Evolutionary conservation across 2,329 filamentous ascomycete species (phyloP), one percentile per base, ranked within the genome.

Genomic region (Xylaria sp.): DNA sequence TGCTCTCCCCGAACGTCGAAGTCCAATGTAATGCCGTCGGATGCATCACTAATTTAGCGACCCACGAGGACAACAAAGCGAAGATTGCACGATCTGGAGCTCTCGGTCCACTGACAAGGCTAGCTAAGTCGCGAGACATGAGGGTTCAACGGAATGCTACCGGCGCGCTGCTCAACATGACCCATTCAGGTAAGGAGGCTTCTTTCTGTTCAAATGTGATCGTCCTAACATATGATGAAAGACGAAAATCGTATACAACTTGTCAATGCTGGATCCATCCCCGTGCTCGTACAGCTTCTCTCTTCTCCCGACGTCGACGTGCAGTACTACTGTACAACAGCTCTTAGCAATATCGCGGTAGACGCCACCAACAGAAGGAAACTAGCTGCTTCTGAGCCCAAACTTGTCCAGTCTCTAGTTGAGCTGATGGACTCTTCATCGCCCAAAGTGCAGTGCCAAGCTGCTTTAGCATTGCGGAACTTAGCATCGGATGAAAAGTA

Each of bases 21-120:
- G 96, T 99, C 30, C 96, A 99, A 82, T 99, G 96, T 85, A 99
- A 99, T 80, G 96, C 96, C 50, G 96, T 99, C 69, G 96, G 96
- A 60, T 99, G 96, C 83, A 99, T 99, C 80, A 99, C 96, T 53
- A 99, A 99, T 78, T 83, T 99, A 65, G 96, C 96, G 63, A 99
- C 96, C 2, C 96, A 99, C 77, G 96, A 99, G 82, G 96, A 98
- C 75, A 99, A 99, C 84, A 99, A 99, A 83, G 94, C 96, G 66
- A 97, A 97, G 83, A 99, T 99, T 80, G 96, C 96, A 73, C 89
- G 93, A 69, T 99, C 96, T 3, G 96, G 96, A 66, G 96, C 96
- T 63, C 86, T 99, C 65, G 93, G 92, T 8, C 96, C 96, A 9
- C 84, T 99, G 74, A 99, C 96, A 53, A 89, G 93, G 71, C 84